Evolutionary conservation across 2,329 filamentous ascomycete species (phyloP).

Genomic region (Botrytis sinoallii): DNA sequence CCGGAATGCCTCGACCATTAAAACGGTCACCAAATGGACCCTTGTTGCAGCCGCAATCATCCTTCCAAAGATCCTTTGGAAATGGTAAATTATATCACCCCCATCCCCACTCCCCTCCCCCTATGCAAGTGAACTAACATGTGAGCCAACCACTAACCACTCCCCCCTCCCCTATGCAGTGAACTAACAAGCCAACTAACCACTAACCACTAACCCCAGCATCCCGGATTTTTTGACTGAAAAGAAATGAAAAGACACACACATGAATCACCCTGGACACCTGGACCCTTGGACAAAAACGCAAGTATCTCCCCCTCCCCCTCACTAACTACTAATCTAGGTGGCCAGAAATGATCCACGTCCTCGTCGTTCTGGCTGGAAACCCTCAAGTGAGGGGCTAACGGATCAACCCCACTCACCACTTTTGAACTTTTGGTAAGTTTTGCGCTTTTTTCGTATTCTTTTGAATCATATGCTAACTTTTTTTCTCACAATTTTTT

Average conservation of each 20-base stretch:
- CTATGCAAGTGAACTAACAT: neutral
- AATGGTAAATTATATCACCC: neutral
- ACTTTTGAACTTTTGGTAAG: neutral
- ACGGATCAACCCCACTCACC: neutral
- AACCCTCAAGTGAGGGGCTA: conserved; percentile 13
- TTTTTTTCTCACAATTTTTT: neutral
- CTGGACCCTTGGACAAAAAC: neutral
- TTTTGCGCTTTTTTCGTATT: neutral
- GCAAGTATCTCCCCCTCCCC: neutral
- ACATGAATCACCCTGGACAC: neutral
- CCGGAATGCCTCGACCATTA: neutral
- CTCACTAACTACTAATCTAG: neutral
- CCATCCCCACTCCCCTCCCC: neutral
- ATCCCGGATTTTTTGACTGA: neutral
- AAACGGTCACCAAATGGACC: neutral
- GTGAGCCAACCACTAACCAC: neutral
- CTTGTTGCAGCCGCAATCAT: conserved; percentile 9
- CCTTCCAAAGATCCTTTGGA: conserved; percentile 7
- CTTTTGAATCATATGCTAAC: neutral
- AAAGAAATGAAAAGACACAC: neutral
- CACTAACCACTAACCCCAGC: neutral
- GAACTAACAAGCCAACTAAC: neutral
- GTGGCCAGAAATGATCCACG: conserved; percentile 11
- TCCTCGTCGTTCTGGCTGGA: conserved; percentile 13
- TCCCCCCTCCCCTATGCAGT: neutral